These are phyloP conservation scores for Calocybe gangraenosa DNA, from an alignment of 768 basidiomycete genomes.

Conservation along the genomic window DNA sequence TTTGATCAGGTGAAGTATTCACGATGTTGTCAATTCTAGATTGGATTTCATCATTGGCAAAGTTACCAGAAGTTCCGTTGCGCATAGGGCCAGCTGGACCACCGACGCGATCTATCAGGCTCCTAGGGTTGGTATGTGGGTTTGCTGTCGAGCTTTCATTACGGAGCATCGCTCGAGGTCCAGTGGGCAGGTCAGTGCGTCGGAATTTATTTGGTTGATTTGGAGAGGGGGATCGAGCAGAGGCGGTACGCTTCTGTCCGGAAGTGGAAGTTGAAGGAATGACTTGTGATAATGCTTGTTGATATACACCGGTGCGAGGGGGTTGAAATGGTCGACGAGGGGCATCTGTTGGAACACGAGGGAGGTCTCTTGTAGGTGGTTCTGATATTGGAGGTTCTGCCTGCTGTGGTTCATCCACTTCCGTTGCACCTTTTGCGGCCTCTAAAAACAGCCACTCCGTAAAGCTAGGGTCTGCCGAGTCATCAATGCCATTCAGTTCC, in stretches of 20 bases:
- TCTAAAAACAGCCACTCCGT: conserved; percentile 87
- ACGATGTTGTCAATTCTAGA: conserved; percentile 79
- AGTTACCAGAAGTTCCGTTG: conserved; percentile 31
- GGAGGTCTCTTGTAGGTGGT: conserved; percentile 27
- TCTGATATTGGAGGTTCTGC: conserved; percentile 31
- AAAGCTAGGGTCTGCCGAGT: conserved; percentile 64
- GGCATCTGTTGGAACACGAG: conserved; percentile 27
- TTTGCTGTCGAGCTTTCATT: conserved; percentile 28
- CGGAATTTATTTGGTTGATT: conserved; percentile 66
- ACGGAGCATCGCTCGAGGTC: conserved; percentile 78
- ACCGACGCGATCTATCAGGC: conserved; percentile 81
- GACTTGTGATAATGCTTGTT: conserved; percentile 69
- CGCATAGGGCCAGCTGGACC: conserved; percentile 39
- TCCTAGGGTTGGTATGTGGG: conserved; percentile 40
- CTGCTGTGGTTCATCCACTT: conserved; percentile 38
- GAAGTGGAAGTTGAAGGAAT: conserved; percentile 44
- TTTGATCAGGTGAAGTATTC: conserved; percentile 47
- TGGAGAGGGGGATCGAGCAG: conserved; percentile 65
- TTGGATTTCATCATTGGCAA: conserved; percentile 65
- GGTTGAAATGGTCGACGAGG: conserved; percentile 42
- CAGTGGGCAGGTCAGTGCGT: conserved; percentile 75
- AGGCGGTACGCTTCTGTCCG: conserved; percentile 61
- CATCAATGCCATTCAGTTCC: conserved; percentile 16
- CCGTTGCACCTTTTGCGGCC: conserved; percentile 65
- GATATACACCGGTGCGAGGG: conserved; percentile 59